Base-by-base conservation (phyloP, 2,329 filamentous ascomycete genomes). In the Paecilomyces dactylethromorphus region DNA sequence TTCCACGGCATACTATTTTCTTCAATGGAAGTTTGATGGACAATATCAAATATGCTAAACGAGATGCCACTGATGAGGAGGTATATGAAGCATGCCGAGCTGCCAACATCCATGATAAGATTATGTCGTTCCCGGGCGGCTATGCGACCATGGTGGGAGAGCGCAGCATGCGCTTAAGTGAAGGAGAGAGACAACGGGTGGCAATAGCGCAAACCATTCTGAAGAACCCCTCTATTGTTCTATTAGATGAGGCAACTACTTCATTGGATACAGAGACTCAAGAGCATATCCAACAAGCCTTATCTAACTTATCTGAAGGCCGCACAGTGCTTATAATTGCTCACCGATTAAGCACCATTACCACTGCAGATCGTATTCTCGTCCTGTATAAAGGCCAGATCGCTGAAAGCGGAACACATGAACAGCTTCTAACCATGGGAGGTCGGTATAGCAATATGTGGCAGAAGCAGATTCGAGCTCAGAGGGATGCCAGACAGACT, bases 1-100 rank as follows among this genome's bases (percentile, higher is more conserved):
- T 99, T 6, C 94, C 94, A 1, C 94, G 99, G 74, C 94, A 99
- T 69, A 97, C 93, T 3, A 90, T 96, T 5, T 81, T 97, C 51
- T 97, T 97, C 82, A 96, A 96, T 72, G 92, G 96, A 73, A 89
- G 89, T 0, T 79, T 97, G 63, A 94, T 96, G 91, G 96, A 96
- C 78, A 97, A 97, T 70, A 79, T 96, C 61, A 89, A 87, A 71
- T 96, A 96, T 71, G 92, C 92, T 60, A 93, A 93, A 63, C 90
- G 90, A 51, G 74, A 83, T 29, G 91, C 89, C 12, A 89, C 89
- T 0, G 87, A 95, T 59, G 89, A 93, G 65, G 87, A 96, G 26
- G 87, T 96, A 1, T 89, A 86, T 67, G 85, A 85, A 51, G 92
- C 92, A 12, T 96, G 92, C 73, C 84, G 85, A 62, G 91, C 91